Base-by-base conservation (phyloP, 176 grass and related monocot genomes). In the Ensete glaucum region DNA sequence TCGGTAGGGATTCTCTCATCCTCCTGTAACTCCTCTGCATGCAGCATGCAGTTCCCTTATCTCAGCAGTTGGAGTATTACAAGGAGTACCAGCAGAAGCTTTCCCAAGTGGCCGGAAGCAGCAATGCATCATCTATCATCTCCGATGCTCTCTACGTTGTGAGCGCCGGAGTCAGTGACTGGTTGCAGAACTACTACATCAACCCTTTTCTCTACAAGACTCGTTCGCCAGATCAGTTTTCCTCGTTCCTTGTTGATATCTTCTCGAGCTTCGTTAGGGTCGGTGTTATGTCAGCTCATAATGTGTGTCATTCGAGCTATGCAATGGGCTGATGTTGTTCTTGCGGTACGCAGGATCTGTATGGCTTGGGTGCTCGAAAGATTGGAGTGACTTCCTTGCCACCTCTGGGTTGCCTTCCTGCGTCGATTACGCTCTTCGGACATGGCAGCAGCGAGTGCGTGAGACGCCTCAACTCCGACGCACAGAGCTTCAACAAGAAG, bases 171-270 rank as follows among this genome's bases (percentile, higher is more conserved):
- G 75, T 82, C 34, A 82, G 87, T 67, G 92, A 96, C 79, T 96
- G 84, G 80, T 0, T 89, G 54, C 89, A 96, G 78, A 96, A 96
- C 78, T 92, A 96, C 83, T 92, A 96, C 78, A 97, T 85, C 62
- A 96, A 92, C 70, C 84, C 85, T 50, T 81, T 74, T n/a, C 85
- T 92, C 43, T 20, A 81, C 8, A 68, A 69, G 63, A 78, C 70
- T 29, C 85, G 92, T 63, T 8, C 77, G 13, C 81, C 83, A 53
- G 50, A 81, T 78, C 49, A 66, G 17, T 96, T 83, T 79, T 89
- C 81, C 17, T 64, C 90, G 26, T 71, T 83, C 83, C 85, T 96
- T 62, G 22, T 78, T 13, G 14, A 66, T 80, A 80, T 82, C 27
- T 86, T 89, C 76, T 79, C 74, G 15, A 29, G 55, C 64, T 89